Evolutionary conservation across 106 monocot genomes (phyloP), one percentile per base, ranked within the genome.

Genomic region (Platanthera guangdongensis): DNA sequence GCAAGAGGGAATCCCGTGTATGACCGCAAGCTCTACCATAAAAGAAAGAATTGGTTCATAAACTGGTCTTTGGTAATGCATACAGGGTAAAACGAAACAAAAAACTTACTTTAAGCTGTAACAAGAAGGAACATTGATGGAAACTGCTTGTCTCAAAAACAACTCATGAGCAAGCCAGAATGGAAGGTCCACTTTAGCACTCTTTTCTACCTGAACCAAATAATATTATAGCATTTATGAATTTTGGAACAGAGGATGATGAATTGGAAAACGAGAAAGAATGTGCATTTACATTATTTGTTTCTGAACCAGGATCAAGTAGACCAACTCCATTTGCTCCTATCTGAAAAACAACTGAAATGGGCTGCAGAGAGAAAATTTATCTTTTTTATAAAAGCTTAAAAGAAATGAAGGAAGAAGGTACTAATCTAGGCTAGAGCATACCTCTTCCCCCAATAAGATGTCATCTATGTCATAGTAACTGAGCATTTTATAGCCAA

Each of bases 161-260:
- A 94, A 70, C 52, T 94, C 87, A 62, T 94, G 87, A 60, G 93
- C 84, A 82, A 97, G 88, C 93, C 97, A 97, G 70, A 94, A 89
- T 18, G 97, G 93, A 4, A 97, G 68, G 52, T 94, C 93, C n/a
- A 97, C 85, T 83, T 97, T 93, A 14, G 91, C 89, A 52, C 93
- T 87, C 73, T 91, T 91, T 50, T 93, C 91, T 68, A 94, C 84
- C 90, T 96, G 77, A 3, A 55, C 9, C 48, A 72, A 51, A 25
- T 32, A 65, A 30, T 12, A 65, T 65, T 8, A 25, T 30, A 65
- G 65, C 11, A 65, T 32, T 65, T 30, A 30, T 0, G 32, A 65
- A 39, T 30, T 65, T 22, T 15, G 47, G 48, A 45, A 78, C 25
- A 72, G 68, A 64, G 59, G 14, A 45, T 51, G 14, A 45, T 51